Base-by-base conservation (phyloP, 768 basidiomycete genomes). In the Artomyces pyxidatus region DNA sequence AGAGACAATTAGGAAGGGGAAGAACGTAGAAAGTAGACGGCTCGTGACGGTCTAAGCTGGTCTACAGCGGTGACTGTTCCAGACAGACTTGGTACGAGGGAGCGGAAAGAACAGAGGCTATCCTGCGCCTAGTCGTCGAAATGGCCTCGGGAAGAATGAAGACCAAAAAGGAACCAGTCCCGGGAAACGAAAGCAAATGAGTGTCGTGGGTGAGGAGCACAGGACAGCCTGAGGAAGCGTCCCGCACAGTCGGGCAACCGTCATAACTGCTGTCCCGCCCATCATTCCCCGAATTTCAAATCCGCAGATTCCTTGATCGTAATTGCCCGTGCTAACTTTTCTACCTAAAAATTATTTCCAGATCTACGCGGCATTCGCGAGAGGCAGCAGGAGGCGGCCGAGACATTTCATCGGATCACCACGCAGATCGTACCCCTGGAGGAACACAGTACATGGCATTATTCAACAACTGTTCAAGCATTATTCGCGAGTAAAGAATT, bases 401-500 rank as follows among this genome's bases (percentile, higher is more conserved):
- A n/a, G 37, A 37, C 35, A 42, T 41, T 46, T 47, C 48, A 42
- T 50, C 50, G 37, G 40, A 42, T 25, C 45, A 38, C 22, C 42
- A 30, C 32, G 32, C 23, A 38, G 46, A 48, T 49, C 47, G 42
- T 25, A 19, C 23, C 19, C 35, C 10, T 42, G 11, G 29, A 22
- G 39, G n/a, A n/a, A n/a, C n/a, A n/a, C n/a, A n/a, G n/a, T n/a
- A n/a, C n/a, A n/a, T n/a, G n/a, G n/a, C n/a, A n/a, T n/a, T n/a
- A n/a, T 23, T 30, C 39, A 25, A 45, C 38, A 37, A 22, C 16
- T 10, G 16, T 32, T 41, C 26, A 26, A 25, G 32, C n/a, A 41
- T 22, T 22, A 65, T 64, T 64, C 64, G 41, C 67, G 67, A 21
- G 48, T 47, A 51, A 77, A 73, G 59, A 73, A 80, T 57, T 68